These are phyloP conservation scores for Arachis hypogaea DNA, from an alignment of 306 rosid species.

Conservation along the genomic window DNA sequence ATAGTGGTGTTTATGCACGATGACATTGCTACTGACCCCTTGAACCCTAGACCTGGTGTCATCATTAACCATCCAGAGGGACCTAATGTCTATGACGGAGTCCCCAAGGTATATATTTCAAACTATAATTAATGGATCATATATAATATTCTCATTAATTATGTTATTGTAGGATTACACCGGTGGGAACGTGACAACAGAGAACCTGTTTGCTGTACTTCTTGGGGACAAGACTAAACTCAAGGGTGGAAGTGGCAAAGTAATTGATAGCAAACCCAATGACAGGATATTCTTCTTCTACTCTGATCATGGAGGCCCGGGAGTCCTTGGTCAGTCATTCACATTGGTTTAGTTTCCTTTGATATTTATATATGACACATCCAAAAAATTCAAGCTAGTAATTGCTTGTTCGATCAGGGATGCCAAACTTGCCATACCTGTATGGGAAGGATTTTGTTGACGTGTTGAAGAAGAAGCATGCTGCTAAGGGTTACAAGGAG, in stretches of 20 bases:
- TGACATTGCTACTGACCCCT: slow-evolving; percentile 61
- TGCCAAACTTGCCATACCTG: slow-evolving; percentile 84
- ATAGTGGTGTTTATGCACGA: slow-evolving; percentile 95
- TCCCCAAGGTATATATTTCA: slow-evolving; percentile 65
- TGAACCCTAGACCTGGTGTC: slow-evolving; percentile 84
- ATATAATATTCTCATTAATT: no score
- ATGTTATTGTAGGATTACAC: slow-evolving; percentile 71
- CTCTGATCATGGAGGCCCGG: slow-evolving; percentile 97
- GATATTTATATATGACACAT: no score
- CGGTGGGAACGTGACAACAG: slow-evolving; percentile 62
- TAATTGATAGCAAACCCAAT: slow-evolving; percentile 71
- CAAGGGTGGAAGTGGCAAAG: slow-evolving; percentile 92
- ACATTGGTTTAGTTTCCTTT: no score
- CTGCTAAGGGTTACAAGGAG: slow-evolving; percentile 63
- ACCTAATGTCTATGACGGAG: slow-evolving; percentile 69
- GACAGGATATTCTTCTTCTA: slow-evolving; percentile 84
- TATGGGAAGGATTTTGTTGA: slow-evolving; percentile 79
- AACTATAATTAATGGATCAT: no score
- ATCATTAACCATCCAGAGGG: slow-evolving; percentile 92
- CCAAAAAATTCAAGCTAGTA: not conserved
- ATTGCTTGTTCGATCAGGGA: slow-evolving; percentile 54
- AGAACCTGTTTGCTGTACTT: slow-evolving; percentile 75
- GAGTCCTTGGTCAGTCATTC: slow-evolving; percentile 77
- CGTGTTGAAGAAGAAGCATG: slow-evolving; percentile 83
- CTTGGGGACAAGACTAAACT: slow-evolving; percentile 80